Base-by-base conservation (phyloP, 1,284 basidiomycete genomes). In the Exobasidium cylindrosporum region DNA sequence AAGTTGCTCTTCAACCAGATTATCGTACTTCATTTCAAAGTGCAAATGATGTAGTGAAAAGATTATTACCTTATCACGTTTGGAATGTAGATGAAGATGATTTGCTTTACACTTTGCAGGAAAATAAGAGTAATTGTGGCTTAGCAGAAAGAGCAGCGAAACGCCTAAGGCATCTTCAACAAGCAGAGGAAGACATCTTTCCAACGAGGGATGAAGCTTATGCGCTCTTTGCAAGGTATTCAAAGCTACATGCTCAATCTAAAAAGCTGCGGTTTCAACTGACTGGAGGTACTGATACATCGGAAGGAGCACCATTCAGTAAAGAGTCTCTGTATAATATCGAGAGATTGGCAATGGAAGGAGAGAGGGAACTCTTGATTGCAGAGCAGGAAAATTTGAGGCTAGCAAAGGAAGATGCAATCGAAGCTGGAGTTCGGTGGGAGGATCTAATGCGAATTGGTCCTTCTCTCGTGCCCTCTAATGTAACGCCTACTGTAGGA, bases 51-150 rank as follows among this genome's bases (percentile, higher is more conserved):
- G 71, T 73, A 1, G 66, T 77, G 24, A 62, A 53, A 3, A 57
- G 77, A 3, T 63, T 78, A 7, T 54, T 78, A 29, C 77, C 77
- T 1, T 78, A 73, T 52, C 77, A 78, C 40, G 73, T 78, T 32
- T 78, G 68, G 68, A 68, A 76, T 61, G 68, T 76, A 1, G 69
- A 73, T 3, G 70, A 76, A 35, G 62, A 66, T 40, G 77, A 77
- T 47, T 54, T 77, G 24, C 57, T 70, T 14, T 28, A n/a, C 14
- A 54, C 57, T 1, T 46, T 61, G 56, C 50, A 60, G 2, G 56
- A 43, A 28, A 29, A 55, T 40, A 23, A 28, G 13, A 2, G 26
- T 3, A 7, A 7, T 7, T 26, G 10, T 24, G 47, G 47, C 23
- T 7, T 21, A 21, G 29, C 47, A 50, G 47, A 14, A 31, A 24